Evolutionary conservation across 1,284 basidiomycete genomes (phyloP), one percentile per base, ranked within the genome.

Genomic region (Thecaphora thlaspeos): DNA sequence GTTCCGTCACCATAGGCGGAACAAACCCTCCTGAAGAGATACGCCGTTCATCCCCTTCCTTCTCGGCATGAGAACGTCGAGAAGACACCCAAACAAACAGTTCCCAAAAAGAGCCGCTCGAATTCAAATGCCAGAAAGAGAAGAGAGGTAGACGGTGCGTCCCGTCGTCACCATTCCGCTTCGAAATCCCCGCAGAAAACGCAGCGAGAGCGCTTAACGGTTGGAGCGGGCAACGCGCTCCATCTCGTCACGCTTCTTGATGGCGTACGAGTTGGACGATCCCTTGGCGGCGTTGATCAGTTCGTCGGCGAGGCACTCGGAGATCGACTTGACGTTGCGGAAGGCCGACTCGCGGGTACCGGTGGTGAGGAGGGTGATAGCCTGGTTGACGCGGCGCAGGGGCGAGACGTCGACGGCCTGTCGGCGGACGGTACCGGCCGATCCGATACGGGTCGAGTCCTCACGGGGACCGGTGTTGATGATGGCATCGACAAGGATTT

Each of bases 251-350:
- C 84, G 84, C 82, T 84, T 84, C 83, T 95, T 95, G 86, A 98
- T 98, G 72, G 95, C 94, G 81, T 96, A 99, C 63, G 94, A 97
- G 89, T 99, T 99, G 78, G 93, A 97, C 58, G 95, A 98, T 70
- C 95, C 95, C 86, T 99, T 98, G 76, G 95, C 95, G 60, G 95
- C 95, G 82, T 99, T 98, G 86, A 98, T 97, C 76, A 99, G 88
- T 82, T 99, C 95, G 80, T 99, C 95, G 68, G 95, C 95, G 61
- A 98, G 86, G 83, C 94, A 97, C 84, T 97, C 92, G 55, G 69
- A 65, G 53, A 99, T 89, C 66, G 91, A 95, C 83, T 98, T 99
- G 80, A 96, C 90, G 83, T 98, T 98, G 82, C 95, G 91, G 92
- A 98, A 98, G 51, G 95, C 92, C 53, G 93, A 96, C 83, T 99